Evolutionary conservation across 176 grass and related monocot species (phyloP).

Genomic region (Typha latifolia): DNA sequence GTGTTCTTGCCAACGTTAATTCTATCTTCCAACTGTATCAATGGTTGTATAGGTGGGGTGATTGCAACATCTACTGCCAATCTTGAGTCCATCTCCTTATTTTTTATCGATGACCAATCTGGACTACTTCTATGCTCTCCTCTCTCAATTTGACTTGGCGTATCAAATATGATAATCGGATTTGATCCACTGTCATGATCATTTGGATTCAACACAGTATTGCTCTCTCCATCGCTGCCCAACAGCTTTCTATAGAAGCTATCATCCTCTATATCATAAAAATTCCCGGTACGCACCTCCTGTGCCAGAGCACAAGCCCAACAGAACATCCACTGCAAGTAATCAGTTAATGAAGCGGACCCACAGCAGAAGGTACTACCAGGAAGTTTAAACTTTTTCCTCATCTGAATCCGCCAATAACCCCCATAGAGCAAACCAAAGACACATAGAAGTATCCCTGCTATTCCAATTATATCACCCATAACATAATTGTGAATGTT

Average conservation of each 20-base stretch:
- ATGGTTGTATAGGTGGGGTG: slow-evolving; percentile 23
- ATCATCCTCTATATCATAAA: slow-evolving; percentile 45
- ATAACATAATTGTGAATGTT: slow-evolving; percentile 35
- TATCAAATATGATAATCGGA: not conserved
- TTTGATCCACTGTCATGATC: not conserved
- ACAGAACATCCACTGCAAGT: slow-evolving; percentile 67
- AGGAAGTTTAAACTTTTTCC: slow-evolving; percentile 35
- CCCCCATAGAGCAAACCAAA: slow-evolving; percentile 64
- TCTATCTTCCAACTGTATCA: not conserved
- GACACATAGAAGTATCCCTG: slow-evolving; percentile 43
- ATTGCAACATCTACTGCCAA: slow-evolving; percentile 7
- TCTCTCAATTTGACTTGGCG: too few relatives aligned
- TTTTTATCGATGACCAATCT: too few relatives aligned
- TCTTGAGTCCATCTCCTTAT: not conserved
- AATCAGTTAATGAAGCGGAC: slow-evolving; percentile 46
- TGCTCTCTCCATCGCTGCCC: not conserved
- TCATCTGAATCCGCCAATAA: slow-evolving; percentile 72
- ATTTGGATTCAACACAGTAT: not conserved
- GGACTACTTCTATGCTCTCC: too few relatives aligned
- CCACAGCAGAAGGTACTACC: slow-evolving; percentile 26
- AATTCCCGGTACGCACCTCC: slow-evolving; percentile 64
- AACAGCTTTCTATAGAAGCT: slow-evolving; percentile 28
- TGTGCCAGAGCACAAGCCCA: slow-evolving; percentile 66
- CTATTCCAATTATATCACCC: slow-evolving; percentile 32
- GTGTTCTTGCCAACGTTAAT: not conserved